Evolutionary conservation across 495 filamentous ascomycete genomes (phyloP).

Genomic region (Talaromyces thailandensis): DNA sequence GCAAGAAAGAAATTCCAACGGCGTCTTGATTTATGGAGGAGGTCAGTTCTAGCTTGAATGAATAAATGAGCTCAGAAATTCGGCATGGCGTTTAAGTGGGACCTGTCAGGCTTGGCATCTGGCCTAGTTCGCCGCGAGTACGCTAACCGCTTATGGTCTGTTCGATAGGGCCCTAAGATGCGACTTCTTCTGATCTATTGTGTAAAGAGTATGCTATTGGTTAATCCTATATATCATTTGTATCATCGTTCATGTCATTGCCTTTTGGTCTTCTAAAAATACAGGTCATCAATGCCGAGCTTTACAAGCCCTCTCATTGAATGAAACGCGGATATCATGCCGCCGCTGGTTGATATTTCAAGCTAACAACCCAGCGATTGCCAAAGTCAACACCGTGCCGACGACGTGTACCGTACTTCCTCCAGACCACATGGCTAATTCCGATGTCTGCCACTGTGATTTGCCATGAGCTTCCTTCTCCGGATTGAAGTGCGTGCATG

Average conservation of each 20-base stretch:
- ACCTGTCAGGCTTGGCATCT: background rate
- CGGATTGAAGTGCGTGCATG: constrained; percentile 56
- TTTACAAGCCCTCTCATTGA: background rate
- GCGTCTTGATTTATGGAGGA: background rate
- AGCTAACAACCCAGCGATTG: constrained; percentile 65
- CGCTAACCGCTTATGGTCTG: constrained; percentile 3
- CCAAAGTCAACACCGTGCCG: constrained; percentile 79
- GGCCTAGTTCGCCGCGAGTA: background rate
- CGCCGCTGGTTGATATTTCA: constrained; percentile 25
- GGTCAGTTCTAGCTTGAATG: background rate
- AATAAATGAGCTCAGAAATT: too few species aligned
- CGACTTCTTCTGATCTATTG: background rate
- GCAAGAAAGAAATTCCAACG: background rate
- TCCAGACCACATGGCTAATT: constrained; percentile 72
- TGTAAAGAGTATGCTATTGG: background rate
- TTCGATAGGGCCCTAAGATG: background rate
- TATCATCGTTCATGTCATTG: background rate
- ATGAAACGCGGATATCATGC: constrained; percentile 6
- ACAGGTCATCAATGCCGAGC: background rate
- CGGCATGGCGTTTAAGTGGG: background rate
- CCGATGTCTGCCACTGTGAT: constrained; percentile 81
- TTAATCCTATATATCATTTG: background rate
- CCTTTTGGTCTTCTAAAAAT: background rate
- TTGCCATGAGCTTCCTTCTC: constrained; percentile 53
- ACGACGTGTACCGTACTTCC: constrained; percentile 70